A percentile compares a stretch with the other conserved stretches of the same genome.
Conservation (phyloP, 768 basidiomycete genomes). For the Lentinula sp. region DNA sequence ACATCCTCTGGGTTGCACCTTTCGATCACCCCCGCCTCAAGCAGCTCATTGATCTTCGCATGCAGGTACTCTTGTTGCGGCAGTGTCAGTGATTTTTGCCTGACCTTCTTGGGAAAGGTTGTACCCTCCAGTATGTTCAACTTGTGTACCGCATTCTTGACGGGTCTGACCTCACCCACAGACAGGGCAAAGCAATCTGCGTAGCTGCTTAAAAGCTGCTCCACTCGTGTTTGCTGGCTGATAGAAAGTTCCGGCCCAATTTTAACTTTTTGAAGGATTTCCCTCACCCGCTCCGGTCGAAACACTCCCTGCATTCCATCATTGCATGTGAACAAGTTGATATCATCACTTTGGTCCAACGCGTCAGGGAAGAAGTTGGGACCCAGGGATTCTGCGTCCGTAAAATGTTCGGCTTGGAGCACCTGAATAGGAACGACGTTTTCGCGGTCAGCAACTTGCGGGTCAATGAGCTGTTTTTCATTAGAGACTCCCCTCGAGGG, state of each 20-base stretch:
- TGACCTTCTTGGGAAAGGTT: slow-evolving; percentile 23
- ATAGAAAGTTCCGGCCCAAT: slow-evolving; percentile 10
- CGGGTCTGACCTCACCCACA: background rate
- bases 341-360: background rate
- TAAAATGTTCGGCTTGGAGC: too few species aligned
- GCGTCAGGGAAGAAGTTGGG: too few species aligned
- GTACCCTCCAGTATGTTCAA: slow-evolving; percentile 23
- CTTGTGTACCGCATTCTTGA: slow-evolving; percentile 23
- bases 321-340: slow-evolving; percentile 11
- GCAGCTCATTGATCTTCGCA: slow-evolving; percentile 25
- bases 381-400: background rate
- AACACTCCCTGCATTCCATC: slow-evolving; percentile 21
- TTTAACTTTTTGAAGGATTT: too few species aligned
- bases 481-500: background rate
- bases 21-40: slow-evolving; percentile 25
- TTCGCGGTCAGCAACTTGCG: slow-evolving; percentile 11
- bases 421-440: background rate
- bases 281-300: slow-evolving; percentile 6
- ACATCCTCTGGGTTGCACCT: too few species aligned
- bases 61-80: slow-evolving; percentile 25
- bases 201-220: slow-evolving; percentile 18
- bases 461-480: background rate
- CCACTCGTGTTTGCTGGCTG: slow-evolving; percentile 18
- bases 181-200: slow-evolving; percentile 33
- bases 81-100: slow-evolving; percentile 23